A percentile compares a stretch with the other conserved stretches of the same genome.
Conservation (phyloP, 2,329 filamentous ascomycete genomes). For the Hirsutella minnesotensis region DNA sequence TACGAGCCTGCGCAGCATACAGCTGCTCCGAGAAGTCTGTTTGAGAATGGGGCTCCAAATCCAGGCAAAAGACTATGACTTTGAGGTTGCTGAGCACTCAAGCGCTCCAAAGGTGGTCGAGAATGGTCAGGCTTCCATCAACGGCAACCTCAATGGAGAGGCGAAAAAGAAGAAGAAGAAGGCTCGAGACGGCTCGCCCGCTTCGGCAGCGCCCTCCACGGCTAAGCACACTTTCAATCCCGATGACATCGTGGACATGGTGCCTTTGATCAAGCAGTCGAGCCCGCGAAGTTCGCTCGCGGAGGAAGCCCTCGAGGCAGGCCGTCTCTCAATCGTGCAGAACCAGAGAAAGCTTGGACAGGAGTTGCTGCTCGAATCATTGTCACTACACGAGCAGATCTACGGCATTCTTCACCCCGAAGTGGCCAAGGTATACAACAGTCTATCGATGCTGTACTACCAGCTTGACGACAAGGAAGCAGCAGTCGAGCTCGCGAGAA, state of each 20-base stretch:
- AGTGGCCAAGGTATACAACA: constrained; percentile 90
- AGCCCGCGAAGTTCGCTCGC: constrained; percentile 81
- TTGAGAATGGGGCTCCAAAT: constrained; percentile 87
- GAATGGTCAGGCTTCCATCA: constrained; percentile 20
- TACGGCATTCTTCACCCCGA: constrained; percentile 96
- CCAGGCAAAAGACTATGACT: constrained; percentile 49
- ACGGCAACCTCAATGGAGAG: constrained; percentile 30
- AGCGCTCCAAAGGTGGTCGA: constrained; percentile 20
- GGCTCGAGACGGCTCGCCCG: constrained; percentile 40
- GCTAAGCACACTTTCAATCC: constrained; percentile 48
- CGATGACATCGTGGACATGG: constrained; percentile 82
- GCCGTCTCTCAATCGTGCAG: constrained; percentile 90
- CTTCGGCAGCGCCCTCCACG: constrained; percentile 30
- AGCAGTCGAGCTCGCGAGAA: constrained; percentile 87
- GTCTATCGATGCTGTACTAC: constrained; percentile 90
- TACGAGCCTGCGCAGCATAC: constrained; percentile 56
- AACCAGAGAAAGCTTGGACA: constrained; percentile 92
- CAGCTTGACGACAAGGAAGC: constrained; percentile 96
- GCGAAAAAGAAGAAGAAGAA: constrained; percentile 53
- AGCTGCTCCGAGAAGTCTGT: constrained; percentile 79
- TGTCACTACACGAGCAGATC: constrained; percentile 95
- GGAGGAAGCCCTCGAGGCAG: constrained; percentile 91
- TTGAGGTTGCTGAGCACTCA: constrained; percentile 15
- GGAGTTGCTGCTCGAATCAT: constrained; percentile 87
- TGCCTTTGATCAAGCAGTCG: constrained; percentile 93